Evolutionary conservation across 2,329 filamentous ascomycete species (phyloP).

Genomic region (Sporothrix mexicana): DNA sequence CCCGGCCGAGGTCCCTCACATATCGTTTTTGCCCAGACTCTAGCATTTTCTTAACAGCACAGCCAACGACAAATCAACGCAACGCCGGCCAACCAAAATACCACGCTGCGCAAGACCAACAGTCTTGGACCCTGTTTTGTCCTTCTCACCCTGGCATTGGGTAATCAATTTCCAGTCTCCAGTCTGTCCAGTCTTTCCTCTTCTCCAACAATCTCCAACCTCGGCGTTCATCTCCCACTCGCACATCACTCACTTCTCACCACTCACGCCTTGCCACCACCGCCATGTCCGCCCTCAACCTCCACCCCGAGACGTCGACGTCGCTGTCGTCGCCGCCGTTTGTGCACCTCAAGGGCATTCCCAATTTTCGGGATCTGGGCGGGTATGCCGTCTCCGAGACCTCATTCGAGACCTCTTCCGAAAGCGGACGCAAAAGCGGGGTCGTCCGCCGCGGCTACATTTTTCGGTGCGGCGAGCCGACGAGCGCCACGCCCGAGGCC

Average conservation of each 20-base stretch:
- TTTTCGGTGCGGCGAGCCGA: constrained; percentile 73
- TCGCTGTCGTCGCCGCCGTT: constrained; percentile 54
- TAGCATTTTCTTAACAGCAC: not conserved
- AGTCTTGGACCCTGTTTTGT: not conserved
- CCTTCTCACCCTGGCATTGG: not conserved
- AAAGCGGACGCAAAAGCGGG: not conserved
- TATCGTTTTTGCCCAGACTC: not conserved
- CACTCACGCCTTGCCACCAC: not conserved
- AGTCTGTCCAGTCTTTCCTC: too few species aligned
- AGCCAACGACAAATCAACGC: not conserved
- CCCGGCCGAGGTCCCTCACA: not conserved
- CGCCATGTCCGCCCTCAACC: not conserved
- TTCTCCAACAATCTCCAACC: not conserved
- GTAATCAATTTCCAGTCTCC: not conserved
- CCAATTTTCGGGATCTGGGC: constrained; percentile 72
- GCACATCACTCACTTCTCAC: not conserved
- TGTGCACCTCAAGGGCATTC: constrained; percentile 60
- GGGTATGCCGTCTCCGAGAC: constrained; percentile 57
- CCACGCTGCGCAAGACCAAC: not conserved
- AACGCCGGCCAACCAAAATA: constrained; percentile 4
- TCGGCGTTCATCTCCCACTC: not conserved
- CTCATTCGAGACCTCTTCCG: not conserved
- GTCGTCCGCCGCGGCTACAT: constrained; percentile 48
- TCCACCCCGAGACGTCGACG: constrained; percentile 29
- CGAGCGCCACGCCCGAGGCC: constrained; percentile 60